phyloP scores from a whole-genome alignment of 2,329 filamentous ascomycete genomes.

The Colletotrichum aenigma region DNA sequence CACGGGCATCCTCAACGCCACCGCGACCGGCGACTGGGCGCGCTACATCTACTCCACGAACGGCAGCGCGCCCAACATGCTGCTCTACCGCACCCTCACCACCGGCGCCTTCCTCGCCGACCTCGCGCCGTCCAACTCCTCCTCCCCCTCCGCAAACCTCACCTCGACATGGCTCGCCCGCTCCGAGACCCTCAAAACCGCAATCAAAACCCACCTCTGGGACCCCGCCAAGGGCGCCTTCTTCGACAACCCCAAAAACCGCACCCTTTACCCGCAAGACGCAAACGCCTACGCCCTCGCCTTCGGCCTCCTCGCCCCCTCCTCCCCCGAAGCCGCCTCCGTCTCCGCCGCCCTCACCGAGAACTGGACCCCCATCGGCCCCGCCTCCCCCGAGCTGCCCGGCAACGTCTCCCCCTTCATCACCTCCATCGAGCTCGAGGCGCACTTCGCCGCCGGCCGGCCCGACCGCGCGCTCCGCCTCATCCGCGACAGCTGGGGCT shows the following conservation, averaged over 20 bases:
- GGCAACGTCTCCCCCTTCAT: conserved; percentile 64
- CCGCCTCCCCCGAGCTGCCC: conserved; percentile 59
- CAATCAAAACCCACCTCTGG: conserved; percentile 54
- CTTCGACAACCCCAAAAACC: conserved; percentile 55
- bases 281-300: conserved; percentile 61
- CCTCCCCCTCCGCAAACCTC: conserved; percentile 38
- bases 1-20: conserved; percentile 46
- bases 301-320: conserved; percentile 45
- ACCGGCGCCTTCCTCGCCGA: conserved; percentile 55
- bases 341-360: conserved; percentile 49
- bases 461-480: conserved; percentile 58
- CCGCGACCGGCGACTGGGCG: conserved; percentile 55
- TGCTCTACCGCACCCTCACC: conserved; percentile 58
- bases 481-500: conserved; percentile 62
- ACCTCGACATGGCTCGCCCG: conserved; percentile 42
- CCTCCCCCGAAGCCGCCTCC: conserved; percentile 32
- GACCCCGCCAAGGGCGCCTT: conserved; percentile 53
- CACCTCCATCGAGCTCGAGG: conserved; percentile 62
- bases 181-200: conserved; percentile 43
- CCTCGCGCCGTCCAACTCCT: conserved; percentile 42
- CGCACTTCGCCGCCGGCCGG: conserved; percentile 53
- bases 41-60: conserved; percentile 51
- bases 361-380: conserved; percentile 62
- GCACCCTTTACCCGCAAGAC: conserved; percentile 62
- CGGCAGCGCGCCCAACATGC: conserved; percentile 50